Base-by-base conservation (phyloP, 345 rosid genomes). In the Eucalyptus rudis region DNA sequence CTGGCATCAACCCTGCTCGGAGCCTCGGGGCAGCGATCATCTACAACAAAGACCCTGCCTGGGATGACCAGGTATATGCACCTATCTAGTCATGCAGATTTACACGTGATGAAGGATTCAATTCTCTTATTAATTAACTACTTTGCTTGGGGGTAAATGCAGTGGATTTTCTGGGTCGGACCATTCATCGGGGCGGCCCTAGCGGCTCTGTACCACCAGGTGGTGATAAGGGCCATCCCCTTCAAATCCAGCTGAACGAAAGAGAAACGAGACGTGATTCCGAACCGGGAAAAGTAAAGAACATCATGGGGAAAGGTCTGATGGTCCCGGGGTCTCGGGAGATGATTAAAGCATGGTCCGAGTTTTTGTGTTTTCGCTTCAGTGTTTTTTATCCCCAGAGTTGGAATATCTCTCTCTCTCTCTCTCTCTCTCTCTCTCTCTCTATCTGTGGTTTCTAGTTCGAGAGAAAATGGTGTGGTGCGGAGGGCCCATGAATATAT, bases 131-230 rank as follows among this genome's bases (percentile, higher is more conserved):
- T 76, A 76, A 76, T 4, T 11, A 47, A 31, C 11, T 56, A 11
- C 8, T 49, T 54, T 29, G 19, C 27, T 88, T 19, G 13, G 25
- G 62, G 24, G 12, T 45, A 1, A 10, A 19, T 80, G 91, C 93
- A 95, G 97, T 95, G 97, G 97, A 91, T 95, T 8, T 95, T 95
- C 92, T 95, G 97, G 97, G 95, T 95, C 2, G 97, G 97, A 40
- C 97, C 97, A 64, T 94, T 95, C 90, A 88, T 94, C 43, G 97
- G 97, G 29, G 97, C 97, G 49, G 95, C 93, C 47, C 95, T 95
- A 31, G 97, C 97, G n/a, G 97, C 97, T 68, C 89, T 95, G 7
- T 95, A 95, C 92, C 97, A 95, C 90, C 91, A 88, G 29, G 93
- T 95, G 62, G 96, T 95, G 91, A 95, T 95, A 92, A 94, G 97